phyloP scores from a whole-genome alignment of 2,329 filamentous ascomycete species.

The Scolecobasidium constrictum region DNA sequence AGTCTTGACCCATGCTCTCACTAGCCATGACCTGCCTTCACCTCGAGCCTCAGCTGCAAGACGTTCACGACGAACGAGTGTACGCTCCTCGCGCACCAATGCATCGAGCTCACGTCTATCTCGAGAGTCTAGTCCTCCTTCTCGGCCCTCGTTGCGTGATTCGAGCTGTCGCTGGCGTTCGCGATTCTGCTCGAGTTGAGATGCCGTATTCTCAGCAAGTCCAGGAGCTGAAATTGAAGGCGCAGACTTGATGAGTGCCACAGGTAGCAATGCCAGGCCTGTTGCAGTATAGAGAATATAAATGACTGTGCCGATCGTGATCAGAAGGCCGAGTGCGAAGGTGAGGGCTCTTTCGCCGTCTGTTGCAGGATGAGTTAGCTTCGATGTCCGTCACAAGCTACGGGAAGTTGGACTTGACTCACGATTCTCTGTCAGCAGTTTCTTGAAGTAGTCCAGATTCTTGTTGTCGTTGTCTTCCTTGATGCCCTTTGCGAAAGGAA shows the following conservation, averaged over 20 bases:
- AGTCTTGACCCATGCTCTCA: constrained; percentile 67
- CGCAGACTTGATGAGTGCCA: constrained; percentile 85
- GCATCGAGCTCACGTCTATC: constrained; percentile 82
- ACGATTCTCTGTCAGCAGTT: constrained; percentile 71
- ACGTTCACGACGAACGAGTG: constrained; percentile 77
- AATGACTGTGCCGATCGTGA: constrained; percentile 74
- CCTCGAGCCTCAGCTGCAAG: constrained; percentile 74
- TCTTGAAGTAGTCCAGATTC: constrained; percentile 87
- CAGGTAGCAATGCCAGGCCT: constrained; percentile 78
- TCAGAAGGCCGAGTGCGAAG: constrained; percentile 79
- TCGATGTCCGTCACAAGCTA: too few relatives aligned
- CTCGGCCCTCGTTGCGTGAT: constrained; percentile 66
- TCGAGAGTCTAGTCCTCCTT: constrained; percentile 66
- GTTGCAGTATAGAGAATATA: constrained; percentile 84
- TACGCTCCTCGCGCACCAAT: constrained; percentile 81
- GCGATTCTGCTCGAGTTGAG: constrained; percentile 75
- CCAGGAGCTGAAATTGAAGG: constrained; percentile 76
- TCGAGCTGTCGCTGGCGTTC: constrained; percentile 90
- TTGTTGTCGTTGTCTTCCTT: constrained; percentile 49
- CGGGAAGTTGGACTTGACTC: constrained; percentile 20
- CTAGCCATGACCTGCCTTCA: constrained; percentile 62
- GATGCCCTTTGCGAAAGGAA: constrained; percentile 63
- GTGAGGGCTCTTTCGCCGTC: constrained; percentile 85
- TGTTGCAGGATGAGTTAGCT: constrained; percentile 19
- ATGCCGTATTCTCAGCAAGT: constrained; percentile 63